Conservation (phyloP, 2,329 filamentous ascomycete species). For the Reticulascus tulasneorum region DNA sequence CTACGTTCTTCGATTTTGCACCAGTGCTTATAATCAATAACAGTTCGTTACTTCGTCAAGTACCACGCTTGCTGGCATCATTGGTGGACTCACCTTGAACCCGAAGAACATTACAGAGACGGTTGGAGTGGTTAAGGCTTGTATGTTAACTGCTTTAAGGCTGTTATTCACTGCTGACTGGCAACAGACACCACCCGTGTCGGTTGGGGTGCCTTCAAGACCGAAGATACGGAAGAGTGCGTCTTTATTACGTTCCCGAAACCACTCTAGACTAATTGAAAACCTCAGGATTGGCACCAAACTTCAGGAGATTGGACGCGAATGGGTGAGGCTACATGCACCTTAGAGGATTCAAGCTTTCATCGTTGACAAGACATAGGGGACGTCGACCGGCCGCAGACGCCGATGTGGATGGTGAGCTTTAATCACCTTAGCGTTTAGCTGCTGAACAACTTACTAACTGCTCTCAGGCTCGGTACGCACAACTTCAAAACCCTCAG, state of each 20-base stretch:
- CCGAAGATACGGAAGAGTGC: conserved; percentile 47
- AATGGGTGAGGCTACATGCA: conserved; percentile 26
- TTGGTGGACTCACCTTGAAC: conserved; percentile 48
- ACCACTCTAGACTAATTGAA: conserved; percentile 16
- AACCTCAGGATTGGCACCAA: conserved; percentile 33
- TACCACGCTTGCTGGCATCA: conserved; percentile 38
- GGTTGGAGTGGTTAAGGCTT: conserved; percentile 67
- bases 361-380: conserved; percentile 22
- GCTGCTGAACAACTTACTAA: conserved; percentile 17
- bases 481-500: conserved; percentile 13
- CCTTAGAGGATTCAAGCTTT: conserved; percentile 14
- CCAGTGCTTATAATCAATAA: conserved; percentile 14
- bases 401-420: conserved; percentile 52
- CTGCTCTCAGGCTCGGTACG: conserved; percentile 21
- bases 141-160: conserved; percentile 27
- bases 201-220: conserved; percentile 62
- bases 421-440: conserved; percentile 8
- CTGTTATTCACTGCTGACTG: conserved; percentile 15
- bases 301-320: conserved; percentile 43
- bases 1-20: conserved; percentile 5
- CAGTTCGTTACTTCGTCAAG: conserved; percentile 53
- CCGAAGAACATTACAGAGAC: conserved; percentile 56
- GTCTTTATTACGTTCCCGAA: conserved; percentile 16
- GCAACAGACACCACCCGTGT: conserved; percentile 58
- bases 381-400: conserved; percentile 52